Evolutionary conservation across 1,139 yeast species (phyloP).

Genomic region (Blastobotrys buckinghamii): DNA sequence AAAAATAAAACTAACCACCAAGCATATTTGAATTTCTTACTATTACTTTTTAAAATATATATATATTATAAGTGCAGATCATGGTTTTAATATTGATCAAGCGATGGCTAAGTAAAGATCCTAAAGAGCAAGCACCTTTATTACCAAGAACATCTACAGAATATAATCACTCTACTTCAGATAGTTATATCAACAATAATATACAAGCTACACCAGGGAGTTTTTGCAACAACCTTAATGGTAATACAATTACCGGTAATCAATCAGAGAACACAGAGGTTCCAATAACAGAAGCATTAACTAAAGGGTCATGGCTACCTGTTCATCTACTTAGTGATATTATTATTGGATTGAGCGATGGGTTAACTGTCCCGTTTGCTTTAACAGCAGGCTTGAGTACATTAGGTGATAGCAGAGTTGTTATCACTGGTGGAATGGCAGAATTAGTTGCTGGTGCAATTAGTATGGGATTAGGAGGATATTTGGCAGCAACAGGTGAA

Average conservation of each 20-base stretch:
- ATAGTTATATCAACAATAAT: too few species aligned
- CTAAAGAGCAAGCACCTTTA: background rate
- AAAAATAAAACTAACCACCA: too few species aligned
- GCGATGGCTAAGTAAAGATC: background rate
- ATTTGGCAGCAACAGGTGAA: constrained; percentile 72
- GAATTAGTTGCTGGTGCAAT: constrained; percentile 82
- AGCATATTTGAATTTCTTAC: too few species aligned
- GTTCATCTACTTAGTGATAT: constrained; percentile 72
- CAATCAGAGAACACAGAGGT: background rate
- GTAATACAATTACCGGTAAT: too few species aligned
- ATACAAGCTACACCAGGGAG: too few species aligned
- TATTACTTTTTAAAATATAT: too few species aligned
- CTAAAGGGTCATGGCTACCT: constrained; percentile 16
- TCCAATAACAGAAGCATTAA: background rate
- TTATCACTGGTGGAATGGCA: constrained; percentile 81
- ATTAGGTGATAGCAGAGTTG: constrained; percentile 65
- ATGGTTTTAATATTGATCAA: background rate
- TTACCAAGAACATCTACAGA: background rate
- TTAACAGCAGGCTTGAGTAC: constrained; percentile 76
- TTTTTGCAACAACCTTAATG: too few species aligned
- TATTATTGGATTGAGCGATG: constrained; percentile 77
- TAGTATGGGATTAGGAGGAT: constrained; percentile 82
- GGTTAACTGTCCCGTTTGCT: constrained; percentile 80
- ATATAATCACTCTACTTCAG: background rate
- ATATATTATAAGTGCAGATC: too few species aligned